phyloP scores from a whole-genome alignment of 2,329 filamentous ascomycete species.

The Fusarium succisae region DNA sequence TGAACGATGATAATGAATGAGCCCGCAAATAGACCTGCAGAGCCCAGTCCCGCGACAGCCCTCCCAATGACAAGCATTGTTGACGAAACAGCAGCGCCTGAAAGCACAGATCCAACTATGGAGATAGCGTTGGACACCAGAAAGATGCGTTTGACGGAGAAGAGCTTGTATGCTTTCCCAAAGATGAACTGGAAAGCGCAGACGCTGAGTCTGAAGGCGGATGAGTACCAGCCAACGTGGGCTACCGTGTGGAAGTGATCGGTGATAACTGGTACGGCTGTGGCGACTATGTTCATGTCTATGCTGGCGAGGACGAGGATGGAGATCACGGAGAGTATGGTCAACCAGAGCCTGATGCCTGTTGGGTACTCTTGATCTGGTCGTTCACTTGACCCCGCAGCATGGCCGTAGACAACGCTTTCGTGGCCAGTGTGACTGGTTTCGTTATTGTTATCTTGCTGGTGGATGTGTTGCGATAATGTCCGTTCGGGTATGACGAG shows the following conservation, averaged over 20 bases:
- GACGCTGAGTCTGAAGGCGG: conserved; percentile 50
- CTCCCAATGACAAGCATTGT: conserved; percentile 57
- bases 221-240: conserved; percentile 40
- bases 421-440: neutral
- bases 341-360: conserved; percentile 1
- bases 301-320: conserved; percentile 28
- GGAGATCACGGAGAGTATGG: neutral
- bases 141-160: conserved; percentile 45
- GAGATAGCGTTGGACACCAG: conserved; percentile 52
- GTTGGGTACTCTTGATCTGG: neutral
- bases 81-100: conserved; percentile 52
- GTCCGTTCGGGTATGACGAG: rapidly evolving
- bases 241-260: conserved; percentile 39
- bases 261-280: conserved; percentile 41
- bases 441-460: rapidly evolving
- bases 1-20: conserved; percentile 23
- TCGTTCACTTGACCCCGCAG: rapidly evolving
- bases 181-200: conserved; percentile 48
- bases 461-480: rapidly evolving
- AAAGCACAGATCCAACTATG: conserved; percentile 57
- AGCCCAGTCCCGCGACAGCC: conserved; percentile 56
- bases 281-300: conserved; percentile 39
- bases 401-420: rapidly evolving
- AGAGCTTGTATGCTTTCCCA: conserved; percentile 20
- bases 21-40: conserved; percentile 53